Percentiles rank a stretch among this genome's conserved stretches.
Conservation (phyloP, 1,284 basidiomycete genomes). For the Ustilago hordei region DNA sequence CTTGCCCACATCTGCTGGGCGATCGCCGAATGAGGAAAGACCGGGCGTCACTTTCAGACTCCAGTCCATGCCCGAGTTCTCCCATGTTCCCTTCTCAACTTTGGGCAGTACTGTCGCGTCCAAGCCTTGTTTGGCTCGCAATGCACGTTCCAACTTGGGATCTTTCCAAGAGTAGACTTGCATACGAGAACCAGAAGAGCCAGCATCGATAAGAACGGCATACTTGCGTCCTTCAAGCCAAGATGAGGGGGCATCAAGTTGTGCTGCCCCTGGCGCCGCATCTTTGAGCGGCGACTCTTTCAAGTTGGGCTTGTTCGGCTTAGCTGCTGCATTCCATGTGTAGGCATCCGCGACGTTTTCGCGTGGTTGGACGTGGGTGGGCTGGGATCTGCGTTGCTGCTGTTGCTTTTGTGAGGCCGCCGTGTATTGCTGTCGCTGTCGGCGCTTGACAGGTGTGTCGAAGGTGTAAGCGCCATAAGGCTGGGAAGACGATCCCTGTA, state of each 20-base stretch:
- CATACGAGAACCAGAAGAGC: constrained; percentile 93
- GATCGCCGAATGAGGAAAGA: constrained; percentile 85
- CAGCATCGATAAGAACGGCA: constrained; percentile 96
- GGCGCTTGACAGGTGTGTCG: constrained; percentile 40
- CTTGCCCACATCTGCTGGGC: constrained; percentile 77
- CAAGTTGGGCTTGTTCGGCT: constrained; percentile 27
- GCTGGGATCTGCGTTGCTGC: constrained; percentile 17
- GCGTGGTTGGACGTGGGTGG: constrained; percentile 7
- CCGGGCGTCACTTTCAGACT: constrained; percentile 93
- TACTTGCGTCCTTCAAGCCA: constrained; percentile 72
- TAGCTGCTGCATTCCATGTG: constrained; percentile 56
- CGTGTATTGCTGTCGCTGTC: constrained; percentile 15
- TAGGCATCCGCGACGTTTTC: constrained; percentile 46
- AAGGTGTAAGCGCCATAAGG: constrained; percentile 47
- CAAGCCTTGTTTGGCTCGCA: constrained; percentile 61
- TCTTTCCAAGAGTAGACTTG: constrained; percentile 98
- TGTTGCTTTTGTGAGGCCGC: background rate
- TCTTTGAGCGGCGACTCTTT: constrained; percentile 48
- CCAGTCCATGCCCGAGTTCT: constrained; percentile 78
- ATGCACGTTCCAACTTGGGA: constrained; percentile 74
- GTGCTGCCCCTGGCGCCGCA: constrained; percentile 42
- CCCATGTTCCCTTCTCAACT: constrained; percentile 90
- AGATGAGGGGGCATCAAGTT: constrained; percentile 40
- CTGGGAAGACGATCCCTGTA: constrained; percentile 49
- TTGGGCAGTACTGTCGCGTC: constrained; percentile 75